These are phyloP conservation scores for Apophysomyces trapeziformis DNA, from an alignment of 371 early-diverging fungal species.

Conservation along the genomic window DNA sequence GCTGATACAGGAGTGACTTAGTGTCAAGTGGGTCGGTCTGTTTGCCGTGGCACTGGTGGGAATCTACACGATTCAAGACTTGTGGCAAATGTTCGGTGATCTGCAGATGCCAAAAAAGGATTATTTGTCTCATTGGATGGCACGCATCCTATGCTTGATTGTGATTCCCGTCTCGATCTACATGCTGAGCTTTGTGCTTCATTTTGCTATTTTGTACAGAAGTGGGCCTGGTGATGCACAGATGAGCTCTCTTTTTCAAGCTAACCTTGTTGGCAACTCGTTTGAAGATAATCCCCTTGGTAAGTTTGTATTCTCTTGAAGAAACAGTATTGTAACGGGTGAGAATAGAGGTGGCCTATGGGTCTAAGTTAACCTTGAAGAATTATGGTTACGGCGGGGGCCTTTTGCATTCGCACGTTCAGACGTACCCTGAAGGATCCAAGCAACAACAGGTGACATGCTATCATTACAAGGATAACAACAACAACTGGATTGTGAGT, in stretches of 20 bases:
- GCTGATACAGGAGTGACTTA: slow-evolving; percentile 27
- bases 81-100: slow-evolving; percentile 94
- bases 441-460: slow-evolving; percentile 98
- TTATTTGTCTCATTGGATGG: slow-evolving; percentile 80
- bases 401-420: slow-evolving; percentile 97
- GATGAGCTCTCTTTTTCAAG: slow-evolving; percentile 99
- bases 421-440: slow-evolving; percentile 92
- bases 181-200: slow-evolving; percentile 85
- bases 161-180: slow-evolving; percentile 90
- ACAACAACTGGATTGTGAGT: slow-evolving; percentile 87
- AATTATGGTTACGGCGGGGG: slow-evolving; percentile 92
- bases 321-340: background rate
- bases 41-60: slow-evolving; percentile 97
- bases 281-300: slow-evolving; percentile 85
- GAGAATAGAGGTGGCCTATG: slow-evolving; percentile 86
- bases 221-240: slow-evolving; percentile 97
- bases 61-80: slow-evolving; percentile 90
- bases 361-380: slow-evolving; percentile 91
- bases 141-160: slow-evolving; percentile 84
- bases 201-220: slow-evolving; percentile 89
- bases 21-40: slow-evolving; percentile 99
- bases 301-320: slow-evolving; percentile 32
- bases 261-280: slow-evolving; percentile 85
- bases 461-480: slow-evolving; percentile 96
- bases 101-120: slow-evolving; percentile 70